A percentile compares a stretch with the other conserved stretches of the same genome.
Conservation (phyloP, 2,329 filamentous ascomycete genomes). For the Alternaria triticina region DNA sequence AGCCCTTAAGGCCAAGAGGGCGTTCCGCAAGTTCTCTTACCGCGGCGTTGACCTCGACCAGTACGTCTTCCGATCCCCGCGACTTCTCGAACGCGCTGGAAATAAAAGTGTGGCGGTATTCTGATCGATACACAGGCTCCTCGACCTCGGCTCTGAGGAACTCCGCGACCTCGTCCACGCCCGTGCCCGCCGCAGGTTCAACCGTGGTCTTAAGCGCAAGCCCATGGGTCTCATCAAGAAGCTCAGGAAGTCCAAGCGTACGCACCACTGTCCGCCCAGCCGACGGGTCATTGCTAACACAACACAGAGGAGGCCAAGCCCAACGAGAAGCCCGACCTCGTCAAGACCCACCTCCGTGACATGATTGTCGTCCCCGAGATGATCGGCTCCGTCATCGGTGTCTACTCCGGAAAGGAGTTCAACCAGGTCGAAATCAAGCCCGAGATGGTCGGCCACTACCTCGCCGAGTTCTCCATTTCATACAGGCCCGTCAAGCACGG, state of each 20-base stretch:
- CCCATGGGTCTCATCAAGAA: constrained; percentile 99
- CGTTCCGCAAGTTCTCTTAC: constrained; percentile 99
- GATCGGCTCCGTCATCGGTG: constrained; percentile 97
- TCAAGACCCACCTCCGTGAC: constrained; percentile 99
- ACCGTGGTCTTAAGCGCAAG: constrained; percentile 99
- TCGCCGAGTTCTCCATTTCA: constrained; percentile 99
- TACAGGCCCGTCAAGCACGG: constrained; percentile 99
- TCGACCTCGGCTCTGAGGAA: constrained; percentile 97
- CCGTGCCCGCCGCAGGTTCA: constrained; percentile 97
- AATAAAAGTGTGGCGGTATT: constrained; percentile 8
- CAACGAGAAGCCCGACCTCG: constrained; percentile 99
- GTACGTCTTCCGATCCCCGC: constrained; percentile 64
- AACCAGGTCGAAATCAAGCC: constrained; percentile 99
- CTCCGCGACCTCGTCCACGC: constrained; percentile 99
- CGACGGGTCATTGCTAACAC: constrained; percentile 1
- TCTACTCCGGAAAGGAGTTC: constrained; percentile 99
- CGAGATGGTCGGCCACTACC: constrained; percentile 99
- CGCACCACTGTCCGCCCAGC: neutral
- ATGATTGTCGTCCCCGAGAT: constrained; percentile 99
- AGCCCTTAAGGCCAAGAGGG: constrained; percentile 99
- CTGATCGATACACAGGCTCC: constrained; percentile 70
- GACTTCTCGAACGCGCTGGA: neutral
- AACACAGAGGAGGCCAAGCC: constrained; percentile 57
- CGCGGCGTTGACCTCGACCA: constrained; percentile 99
- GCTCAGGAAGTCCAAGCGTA: constrained; percentile 82